Evolutionary conservation across 2,329 filamentous ascomycete genomes (phyloP), one percentile per base, ranked within the genome.

Genomic region (Blumeria graminis): DNA sequence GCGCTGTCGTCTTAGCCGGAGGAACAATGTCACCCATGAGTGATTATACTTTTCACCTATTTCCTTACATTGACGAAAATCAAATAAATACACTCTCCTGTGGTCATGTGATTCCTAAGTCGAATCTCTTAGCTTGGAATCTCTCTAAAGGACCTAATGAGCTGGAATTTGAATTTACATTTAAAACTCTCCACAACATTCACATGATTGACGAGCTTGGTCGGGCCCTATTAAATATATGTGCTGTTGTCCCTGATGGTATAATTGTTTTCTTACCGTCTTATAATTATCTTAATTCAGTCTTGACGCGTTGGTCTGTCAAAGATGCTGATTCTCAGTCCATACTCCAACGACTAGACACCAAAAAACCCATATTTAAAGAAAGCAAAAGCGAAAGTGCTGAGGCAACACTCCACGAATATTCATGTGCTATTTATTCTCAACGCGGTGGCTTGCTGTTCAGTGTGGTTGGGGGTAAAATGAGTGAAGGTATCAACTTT

Each of bases 401-500:
- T 5, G 71, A 95, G 41, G 78, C 83, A 6, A 74, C 89, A 0
- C 76, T 98, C 3, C 71, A 76, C 38, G 74, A 79, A 14, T 98
- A 96, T 67, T 79, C 78, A 7, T 69, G 75, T 28, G 80, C 82
- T 3, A 81, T 96, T 39, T 73, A 67, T 62, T 69, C 65, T 43
- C 74, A 68, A 1, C 73, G 76, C 52, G 89, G 89, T 0, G 90
- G 85, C 0, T 71, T 96, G 0, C 76, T 98, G 0, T 76, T 98
- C 32, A 89, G 87, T 56, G 89, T 98, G 3, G 83, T 98, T 2
- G 90, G 90, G 56, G 92, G 92, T 13, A 94, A 90, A 62, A 82
- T 98, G 70, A 94, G 86, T 57, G 92, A 98, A 69, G 92, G 92
- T 61, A 98, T 98, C 71, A 98, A 98, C 69, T 98, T 98, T 71